These are phyloP conservation scores for Mycena belliarum DNA, from an alignment of 768 basidiomycete genomes.

Conservation along the genomic window DNA sequence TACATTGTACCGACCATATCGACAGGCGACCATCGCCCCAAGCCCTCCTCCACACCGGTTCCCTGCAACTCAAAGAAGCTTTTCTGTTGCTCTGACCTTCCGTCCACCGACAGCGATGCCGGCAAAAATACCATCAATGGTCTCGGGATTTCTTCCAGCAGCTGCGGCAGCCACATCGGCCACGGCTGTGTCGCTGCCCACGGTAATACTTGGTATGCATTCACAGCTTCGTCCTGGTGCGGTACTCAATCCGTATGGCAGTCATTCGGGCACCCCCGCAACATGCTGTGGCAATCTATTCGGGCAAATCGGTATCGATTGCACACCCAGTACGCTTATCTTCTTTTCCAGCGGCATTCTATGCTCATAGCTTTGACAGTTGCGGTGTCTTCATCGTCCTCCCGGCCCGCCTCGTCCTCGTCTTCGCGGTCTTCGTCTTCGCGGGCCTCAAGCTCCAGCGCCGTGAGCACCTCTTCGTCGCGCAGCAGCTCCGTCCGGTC, in stretches of 20 bases:
- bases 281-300: background rate
- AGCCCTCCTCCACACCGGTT: background rate
- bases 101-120: background rate
- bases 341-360: background rate
- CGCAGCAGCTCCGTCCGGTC: background rate
- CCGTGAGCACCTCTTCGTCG: background rate
- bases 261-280: background rate
- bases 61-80: background rate
- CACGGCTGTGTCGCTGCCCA: background rate
- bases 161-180: constrained; percentile 8
- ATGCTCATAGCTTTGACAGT: background rate
- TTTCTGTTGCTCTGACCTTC: constrained; percentile 6
- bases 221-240: background rate
- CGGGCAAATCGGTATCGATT: background rate
- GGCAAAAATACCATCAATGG: background rate
- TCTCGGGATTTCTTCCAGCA: background rate
- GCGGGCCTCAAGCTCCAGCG: background rate
- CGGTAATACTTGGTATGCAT: background rate
- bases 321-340: background rate
- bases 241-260: background rate
- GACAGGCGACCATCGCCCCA: background rate
- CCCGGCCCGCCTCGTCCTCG: background rate
- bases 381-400: background rate
- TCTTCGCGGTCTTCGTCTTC: background rate
- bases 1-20: background rate